phyloP scores from a whole-genome alignment of 306 rosid species.

The Lathyrus oleraceus region DNA sequence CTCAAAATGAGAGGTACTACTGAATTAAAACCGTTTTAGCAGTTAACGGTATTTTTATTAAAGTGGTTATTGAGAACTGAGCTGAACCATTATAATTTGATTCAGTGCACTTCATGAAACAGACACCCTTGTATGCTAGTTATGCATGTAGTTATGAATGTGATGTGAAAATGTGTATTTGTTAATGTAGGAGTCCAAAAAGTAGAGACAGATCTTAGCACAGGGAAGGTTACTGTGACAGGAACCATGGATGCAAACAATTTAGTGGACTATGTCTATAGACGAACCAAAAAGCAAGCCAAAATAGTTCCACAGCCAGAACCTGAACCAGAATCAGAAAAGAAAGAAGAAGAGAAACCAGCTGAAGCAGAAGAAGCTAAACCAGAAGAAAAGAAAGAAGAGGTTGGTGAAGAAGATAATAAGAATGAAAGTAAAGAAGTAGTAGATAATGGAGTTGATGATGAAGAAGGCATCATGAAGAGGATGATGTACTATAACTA shows the following conservation, averaged over 20 bases:
- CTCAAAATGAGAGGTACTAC: constrained; percentile 78
- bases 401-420: constrained; percentile 43
- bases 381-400: constrained; percentile 41
- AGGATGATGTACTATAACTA: constrained; percentile 66
- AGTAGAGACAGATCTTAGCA: constrained; percentile 55
- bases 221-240: constrained; percentile 73
- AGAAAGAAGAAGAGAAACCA: constrained; percentile 45
- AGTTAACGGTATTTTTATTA: too few species aligned
- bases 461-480: constrained; percentile 62
- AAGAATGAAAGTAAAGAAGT: constrained; percentile 43
- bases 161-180: constrained; percentile 26
- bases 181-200: constrained; percentile 66
- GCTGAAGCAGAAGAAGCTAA: constrained; percentile 46
- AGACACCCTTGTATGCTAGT: too few species aligned
- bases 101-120: too few species aligned
- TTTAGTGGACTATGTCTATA: constrained; percentile 75
- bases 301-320: constrained; percentile 70
- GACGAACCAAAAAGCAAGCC: constrained; percentile 81
- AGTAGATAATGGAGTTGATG: constrained; percentile 31
- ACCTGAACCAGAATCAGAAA: constrained; percentile 46
- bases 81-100: too few species aligned
- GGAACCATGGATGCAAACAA: constrained; percentile 83
- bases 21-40: too few species aligned
- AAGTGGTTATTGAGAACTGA: too few species aligned
- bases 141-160: background rate